phyloP scores from a whole-genome alignment of 2,329 filamentous ascomycete species.

The Amauroascus verrucosus region DNA sequence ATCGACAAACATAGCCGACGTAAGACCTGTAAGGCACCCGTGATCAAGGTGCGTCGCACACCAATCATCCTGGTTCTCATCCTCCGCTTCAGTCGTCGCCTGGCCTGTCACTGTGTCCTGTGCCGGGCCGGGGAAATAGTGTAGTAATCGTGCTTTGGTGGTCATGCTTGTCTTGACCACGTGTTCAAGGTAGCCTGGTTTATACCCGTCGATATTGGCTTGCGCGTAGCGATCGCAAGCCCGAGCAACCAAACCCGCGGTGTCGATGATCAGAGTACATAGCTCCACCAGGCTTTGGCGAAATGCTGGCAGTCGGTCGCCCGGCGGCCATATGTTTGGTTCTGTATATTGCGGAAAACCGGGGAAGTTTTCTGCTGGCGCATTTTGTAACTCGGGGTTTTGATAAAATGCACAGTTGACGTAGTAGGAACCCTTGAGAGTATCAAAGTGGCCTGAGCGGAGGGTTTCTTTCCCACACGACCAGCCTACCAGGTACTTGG shows the following conservation, averaged over 20 bases:
- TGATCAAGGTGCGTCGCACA: conserved; percentile 72
- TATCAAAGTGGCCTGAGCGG: conserved; percentile 51
- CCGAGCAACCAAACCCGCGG: conserved; percentile 75
- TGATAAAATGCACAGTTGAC: conserved; percentile 50
- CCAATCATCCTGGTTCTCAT: conserved; percentile 65
- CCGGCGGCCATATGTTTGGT: conserved; percentile 76
- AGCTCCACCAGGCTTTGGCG: conserved; percentile 60
- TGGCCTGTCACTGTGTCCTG: background rate
- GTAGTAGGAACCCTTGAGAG: conserved; percentile 55
- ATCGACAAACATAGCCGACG: conserved; percentile 92
- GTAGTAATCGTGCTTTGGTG: conserved; percentile 81
- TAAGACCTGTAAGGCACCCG: conserved; percentile 86
- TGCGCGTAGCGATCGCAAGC: conserved; percentile 80
- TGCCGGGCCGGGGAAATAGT: conserved; percentile 63
- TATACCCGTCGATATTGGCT: conserved; percentile 67
- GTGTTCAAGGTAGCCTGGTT: conserved; percentile 67
- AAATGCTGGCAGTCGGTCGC: conserved; percentile 63
- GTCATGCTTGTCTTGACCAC: conserved; percentile 77
- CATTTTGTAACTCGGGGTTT: conserved; percentile 28
- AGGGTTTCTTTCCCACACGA: conserved; percentile 55
- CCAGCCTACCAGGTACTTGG: conserved; percentile 55
- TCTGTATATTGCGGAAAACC: conserved; percentile 80
- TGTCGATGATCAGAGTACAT: conserved; percentile 78
- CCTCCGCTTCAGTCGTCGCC: conserved; percentile 32
- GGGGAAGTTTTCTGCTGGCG: conserved; percentile 29